Base-by-base conservation (phyloP, 1,284 basidiomycete genomes). In the Hemileia vastatrix region DNA sequence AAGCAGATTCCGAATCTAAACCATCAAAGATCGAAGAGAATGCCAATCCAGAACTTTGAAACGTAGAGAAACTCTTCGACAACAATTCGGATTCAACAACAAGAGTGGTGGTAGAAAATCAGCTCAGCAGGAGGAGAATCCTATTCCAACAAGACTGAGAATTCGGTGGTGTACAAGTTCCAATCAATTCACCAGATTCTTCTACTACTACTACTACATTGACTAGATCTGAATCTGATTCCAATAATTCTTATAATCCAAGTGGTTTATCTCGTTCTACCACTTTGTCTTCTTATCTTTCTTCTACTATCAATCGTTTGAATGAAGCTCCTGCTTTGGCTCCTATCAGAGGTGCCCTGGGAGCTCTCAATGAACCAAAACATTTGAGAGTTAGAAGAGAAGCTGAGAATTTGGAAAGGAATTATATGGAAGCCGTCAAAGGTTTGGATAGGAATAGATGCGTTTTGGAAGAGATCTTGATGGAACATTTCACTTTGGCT, bases 41-140 rank as follows among this genome's bases (percentile, higher is more conserved):
- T 32, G 32, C 63, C 11, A 70, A 72, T 49, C 64, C 68, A 1
- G 69, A 69, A 65, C 61, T 32, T 64, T 73, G 53, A 67, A 74
- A 64, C 68, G 73, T 23, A 64, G 73, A 18, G 71, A 73, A 59
- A 74, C 71, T 19, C 57, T 75, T 18, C 71, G 73, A 33, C 68
- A 73, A 57, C 72, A 75, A 55, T 75, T 75, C 49, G 73, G 73
- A 40, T n/a, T n/a, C n/a, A n/a, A n/a, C n/a, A n/a, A n/a, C n/a
- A n/a, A n/a, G n/a, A n/a, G n/a, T n/a, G n/a, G n/a, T n/a, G n/a
- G n/a, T n/a, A n/a, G n/a, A n/a, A n/a, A n/a, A n/a, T n/a, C n/a
- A n/a, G n/a, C n/a, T n/a, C n/a, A n/a, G n/a, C n/a, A n/a, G n/a
- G n/a, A n/a, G n/a, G n/a, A n/a, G n/a, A n/a, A n/a, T n/a, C n/a